Base-by-base conservation (phyloP, 2,329 filamentous ascomycete species). In the Hypoxylon sp. region DNA sequence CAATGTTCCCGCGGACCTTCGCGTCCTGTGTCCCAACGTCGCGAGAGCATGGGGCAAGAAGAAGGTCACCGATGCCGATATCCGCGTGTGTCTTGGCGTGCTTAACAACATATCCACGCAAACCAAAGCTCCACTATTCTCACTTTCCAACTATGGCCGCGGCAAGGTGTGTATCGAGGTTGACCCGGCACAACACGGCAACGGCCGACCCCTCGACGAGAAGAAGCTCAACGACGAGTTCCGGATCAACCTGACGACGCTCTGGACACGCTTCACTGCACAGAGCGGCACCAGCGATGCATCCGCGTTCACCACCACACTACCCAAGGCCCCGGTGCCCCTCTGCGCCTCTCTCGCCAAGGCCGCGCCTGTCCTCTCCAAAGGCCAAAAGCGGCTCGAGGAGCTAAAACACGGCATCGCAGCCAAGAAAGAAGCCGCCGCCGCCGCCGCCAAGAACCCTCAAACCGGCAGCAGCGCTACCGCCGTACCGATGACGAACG, bases 31-130 rank as follows among this genome's bases (percentile, higher is more conserved):
- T 32, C 87, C 87, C 8, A 83, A 87, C 59, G 81, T 92, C 41
- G 86, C 89, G 11, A 84, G 87, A 67, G 80, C 89, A 37, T 94
- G 91, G 91, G 89, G 90, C 62, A 92, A 91, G 78, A 84, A 90
- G 30, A 82, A 83, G 59, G 89, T 93, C 15, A 85, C 82, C 0
- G 78, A 85, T 0, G 85, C 87, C 41, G 91, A 94, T 70, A 80
- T 93, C 49, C 87, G 87, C 64, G 82, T 86, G 64, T 85, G 89
- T 65, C 76, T 94, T 20, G 90, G 89, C 50, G 78, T 93, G n/a
- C 82, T 89, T 70, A 79, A 78, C 63, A 79, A 79, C 63, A 30
- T 30, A 41, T 32, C 61, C 70, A 72, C 56, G 62, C 63, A 15
- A 65, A 73, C 26, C 20, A 63, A 48, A 49, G 65, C 50, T 4